phyloP scores from a whole-genome alignment of 257 asterid genomes.

The Penstemon eatonii region DNA sequence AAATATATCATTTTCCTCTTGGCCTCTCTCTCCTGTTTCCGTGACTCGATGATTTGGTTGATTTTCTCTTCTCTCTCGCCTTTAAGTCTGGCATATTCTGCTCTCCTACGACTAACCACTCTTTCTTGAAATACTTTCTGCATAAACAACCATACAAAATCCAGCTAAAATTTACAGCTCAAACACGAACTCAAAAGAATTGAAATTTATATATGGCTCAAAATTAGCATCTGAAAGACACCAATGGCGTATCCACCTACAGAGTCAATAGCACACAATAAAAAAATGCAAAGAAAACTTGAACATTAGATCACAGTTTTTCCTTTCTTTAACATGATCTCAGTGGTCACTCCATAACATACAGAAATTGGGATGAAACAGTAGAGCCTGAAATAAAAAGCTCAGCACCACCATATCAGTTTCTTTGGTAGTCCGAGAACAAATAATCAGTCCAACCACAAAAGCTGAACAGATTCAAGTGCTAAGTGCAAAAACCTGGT shows the following conservation, averaged over 20 bases:
- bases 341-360: too few relatives aligned
- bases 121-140: slow-evolving; percentile 58
- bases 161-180: slow-evolving; percentile 7
- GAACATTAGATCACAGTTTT: neutral
- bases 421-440: too few relatives aligned
- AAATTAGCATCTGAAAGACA: neutral
- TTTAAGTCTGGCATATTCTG: slow-evolving; percentile 43
- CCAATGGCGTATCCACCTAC: neutral
- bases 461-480: neutral
- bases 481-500: slow-evolving; percentile 47
- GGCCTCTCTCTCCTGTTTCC: slow-evolving; percentile 66
- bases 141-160: slow-evolving; percentile 5
- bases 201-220: neutral
- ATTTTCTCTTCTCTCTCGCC: slow-evolving; percentile 53
- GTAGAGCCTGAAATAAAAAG: too few relatives aligned
- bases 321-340: too few relatives aligned
- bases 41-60: slow-evolving; percentile 49
- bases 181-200: neutral
- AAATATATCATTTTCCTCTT: slow-evolving; percentile 66
- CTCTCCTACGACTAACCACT: slow-evolving; percentile 47
- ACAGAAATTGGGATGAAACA: too few relatives aligned
- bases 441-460: neutral
- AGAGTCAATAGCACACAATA: neutral
- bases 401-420: too few relatives aligned
- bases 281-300: neutral